Evolutionary conservation across 2,329 filamentous ascomycete genomes (phyloP).

Genomic region (Alternaria alternata): DNA sequence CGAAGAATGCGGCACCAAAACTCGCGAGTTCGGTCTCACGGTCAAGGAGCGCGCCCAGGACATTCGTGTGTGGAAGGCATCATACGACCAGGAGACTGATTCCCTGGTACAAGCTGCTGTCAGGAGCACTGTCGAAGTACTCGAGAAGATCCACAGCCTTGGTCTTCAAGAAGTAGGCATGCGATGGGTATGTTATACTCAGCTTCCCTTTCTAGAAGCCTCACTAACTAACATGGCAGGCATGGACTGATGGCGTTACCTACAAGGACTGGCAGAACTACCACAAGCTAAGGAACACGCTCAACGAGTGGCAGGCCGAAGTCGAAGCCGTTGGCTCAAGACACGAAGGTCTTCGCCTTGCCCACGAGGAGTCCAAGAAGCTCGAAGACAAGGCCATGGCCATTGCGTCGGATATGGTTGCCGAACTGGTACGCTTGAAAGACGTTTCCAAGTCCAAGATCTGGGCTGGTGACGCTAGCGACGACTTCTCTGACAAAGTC

Average conservation of each 20-base stretch:
- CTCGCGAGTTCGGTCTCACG: conserved; percentile 73
- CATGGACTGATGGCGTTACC: conserved; percentile 92
- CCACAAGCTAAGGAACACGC: conserved; percentile 82
- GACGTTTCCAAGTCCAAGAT: conserved; percentile 88
- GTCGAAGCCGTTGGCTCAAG: conserved; percentile 78
- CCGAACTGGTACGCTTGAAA: conserved; percentile 81
- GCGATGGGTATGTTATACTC: conserved; percentile 65
- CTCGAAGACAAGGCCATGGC: conserved; percentile 83
- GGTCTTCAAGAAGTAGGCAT: conserved; percentile 92
- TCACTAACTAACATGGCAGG: conserved; percentile 46
- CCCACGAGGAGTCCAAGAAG: conserved; percentile 71
- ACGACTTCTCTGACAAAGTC: conserved; percentile 78
- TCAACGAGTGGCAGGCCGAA: conserved; percentile 84
- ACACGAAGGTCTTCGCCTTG: conserved; percentile 74
- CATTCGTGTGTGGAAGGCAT: conserved; percentile 77
- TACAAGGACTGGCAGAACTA: conserved; percentile 99
- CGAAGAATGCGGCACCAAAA: conserved; percentile 61
- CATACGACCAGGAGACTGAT: conserved; percentile 74
- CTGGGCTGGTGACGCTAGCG: conserved; percentile 72
- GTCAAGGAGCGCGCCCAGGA: conserved; percentile 81
- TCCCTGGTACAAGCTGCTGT: conserved; percentile 74
- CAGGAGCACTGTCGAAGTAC: conserved; percentile 81
- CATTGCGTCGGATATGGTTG: conserved; percentile 78
- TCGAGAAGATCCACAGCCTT: conserved; percentile 82
- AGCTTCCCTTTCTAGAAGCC: background rate